Conservation (phyloP, 495 filamentous ascomycete species). For the Talaromyces ruber region DNA sequence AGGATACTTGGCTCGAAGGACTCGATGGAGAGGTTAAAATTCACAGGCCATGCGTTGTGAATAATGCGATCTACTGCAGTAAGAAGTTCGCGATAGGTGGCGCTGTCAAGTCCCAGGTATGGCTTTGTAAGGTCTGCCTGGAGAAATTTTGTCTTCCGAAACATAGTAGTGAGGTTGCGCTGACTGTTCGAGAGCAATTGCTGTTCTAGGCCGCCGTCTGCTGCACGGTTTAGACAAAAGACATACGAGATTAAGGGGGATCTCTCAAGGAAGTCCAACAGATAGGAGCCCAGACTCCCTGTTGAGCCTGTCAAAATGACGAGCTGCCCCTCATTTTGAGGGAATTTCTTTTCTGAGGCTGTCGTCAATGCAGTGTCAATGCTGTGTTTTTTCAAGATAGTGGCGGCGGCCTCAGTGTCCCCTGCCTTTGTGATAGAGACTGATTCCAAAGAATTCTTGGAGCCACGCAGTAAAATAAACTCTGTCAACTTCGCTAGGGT, state of each 20-base stretch:
- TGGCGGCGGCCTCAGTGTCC: background rate
- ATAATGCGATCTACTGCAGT: constrained; percentile 39
- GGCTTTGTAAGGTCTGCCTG: constrained; percentile 35
- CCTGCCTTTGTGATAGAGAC: background rate
- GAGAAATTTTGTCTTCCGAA: constrained; percentile 22
- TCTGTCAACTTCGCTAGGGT: background rate
- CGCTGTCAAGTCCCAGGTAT: constrained; percentile 31
- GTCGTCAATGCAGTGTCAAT: background rate
- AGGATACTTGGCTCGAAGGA: constrained; percentile 45
- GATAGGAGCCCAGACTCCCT: background rate
- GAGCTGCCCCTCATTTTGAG: background rate
- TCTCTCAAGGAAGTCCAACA: background rate
- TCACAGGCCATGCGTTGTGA: constrained; percentile 53
- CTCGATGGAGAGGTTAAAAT: constrained; percentile 45
- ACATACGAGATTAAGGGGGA: constrained; percentile 20
- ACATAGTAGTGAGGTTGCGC: background rate
- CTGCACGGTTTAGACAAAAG: constrained; percentile 46
- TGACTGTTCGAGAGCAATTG: background rate
- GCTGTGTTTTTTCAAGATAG: background rate
- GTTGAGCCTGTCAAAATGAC: background rate
- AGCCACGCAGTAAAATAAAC: background rate
- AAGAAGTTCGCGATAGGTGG: constrained; percentile 26
- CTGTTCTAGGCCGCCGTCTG: constrained; percentile 11
- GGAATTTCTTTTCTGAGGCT: background rate
- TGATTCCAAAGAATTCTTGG: background rate